Percentiles rank a stretch among this genome's conserved stretches.
These are phyloP conservation scores for Trypanosoma theileri DNA, from an alignment of 208 protist species.

Conservation along the genomic window DNA sequence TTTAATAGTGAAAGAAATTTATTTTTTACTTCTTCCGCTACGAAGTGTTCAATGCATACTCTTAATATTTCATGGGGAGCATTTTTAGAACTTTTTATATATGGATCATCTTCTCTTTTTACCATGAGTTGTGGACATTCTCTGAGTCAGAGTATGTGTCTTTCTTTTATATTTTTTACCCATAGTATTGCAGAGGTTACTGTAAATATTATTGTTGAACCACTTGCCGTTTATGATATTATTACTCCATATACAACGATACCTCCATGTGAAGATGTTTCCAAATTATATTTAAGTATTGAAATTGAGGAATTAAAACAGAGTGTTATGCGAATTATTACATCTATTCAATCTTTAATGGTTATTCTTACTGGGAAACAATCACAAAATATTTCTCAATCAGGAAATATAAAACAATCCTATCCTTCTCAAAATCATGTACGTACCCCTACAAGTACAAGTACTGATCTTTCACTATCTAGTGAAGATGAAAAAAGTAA, in stretches of 20 bases:
- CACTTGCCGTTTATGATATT: conserved; percentile 26
- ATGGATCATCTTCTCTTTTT: conserved; percentile 31
- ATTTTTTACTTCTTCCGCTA: not conserved
- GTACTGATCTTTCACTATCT: not conserved
- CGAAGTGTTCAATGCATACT: conserved; percentile 40
- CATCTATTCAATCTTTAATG: conserved; percentile 9
- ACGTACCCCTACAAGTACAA: not conserved
- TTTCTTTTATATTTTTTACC: conserved; percentile 25
- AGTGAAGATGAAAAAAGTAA: conserved; percentile 7
- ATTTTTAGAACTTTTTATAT: conserved; percentile 65
- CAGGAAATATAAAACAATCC: not conserved
- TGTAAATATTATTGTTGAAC: conserved; percentile 35
- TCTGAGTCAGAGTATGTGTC: not conserved
- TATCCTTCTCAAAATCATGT: not conserved
- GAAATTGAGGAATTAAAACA: conserved; percentile 24
- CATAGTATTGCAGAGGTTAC: conserved; percentile 16
- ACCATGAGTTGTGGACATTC: conserved; percentile 22
- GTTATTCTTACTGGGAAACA: not conserved
- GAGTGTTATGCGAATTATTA: conserved; percentile 2
- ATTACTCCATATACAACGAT: conserved; percentile 27
- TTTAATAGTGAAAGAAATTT: not conserved
- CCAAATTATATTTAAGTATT: conserved; percentile 16
- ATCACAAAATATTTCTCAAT: not conserved
- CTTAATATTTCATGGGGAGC: conserved; percentile 58
- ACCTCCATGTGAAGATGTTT: conserved; percentile 13